Evolutionary conservation across 1,284 basidiomycete species (phyloP).

Genomic region (Athelia sp.): DNA sequence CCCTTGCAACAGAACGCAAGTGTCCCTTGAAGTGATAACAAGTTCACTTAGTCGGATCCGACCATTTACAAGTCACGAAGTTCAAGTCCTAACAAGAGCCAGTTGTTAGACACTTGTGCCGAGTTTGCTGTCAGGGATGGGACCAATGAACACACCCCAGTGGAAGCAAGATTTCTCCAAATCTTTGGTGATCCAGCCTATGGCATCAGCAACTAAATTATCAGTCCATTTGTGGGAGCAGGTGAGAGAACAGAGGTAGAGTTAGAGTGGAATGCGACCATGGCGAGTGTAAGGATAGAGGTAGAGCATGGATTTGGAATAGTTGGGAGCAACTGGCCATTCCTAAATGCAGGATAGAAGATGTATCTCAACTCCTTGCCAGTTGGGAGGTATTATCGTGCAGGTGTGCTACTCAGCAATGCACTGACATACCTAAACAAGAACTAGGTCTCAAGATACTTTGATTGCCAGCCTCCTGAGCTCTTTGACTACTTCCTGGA

Average conservation of each 20-base stretch:
- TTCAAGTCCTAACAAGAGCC: constrained; percentile 6
- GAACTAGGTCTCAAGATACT: constrained; percentile 17
- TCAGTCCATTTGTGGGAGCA: constrained; percentile 16
- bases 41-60: too few species aligned
- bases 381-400: constrained; percentile 17
- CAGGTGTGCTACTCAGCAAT: constrained; percentile 17
- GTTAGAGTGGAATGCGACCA: constrained; percentile 14
- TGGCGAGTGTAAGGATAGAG: constrained; percentile 18
- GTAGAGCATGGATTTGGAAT: constrained; percentile 21
- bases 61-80: too few species aligned
- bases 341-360: constrained; percentile 20
- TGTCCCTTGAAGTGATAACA: too few species aligned
- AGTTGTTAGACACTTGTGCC: constrained; percentile 4
- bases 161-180: constrained; percentile 11
- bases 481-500: constrained; percentile 14
- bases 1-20: too few species aligned
- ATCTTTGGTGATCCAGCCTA: constrained; percentile 25
- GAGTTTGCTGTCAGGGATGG: constrained; percentile 4
- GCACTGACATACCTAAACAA: constrained; percentile 14
- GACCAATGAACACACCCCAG: constrained; percentile 1
- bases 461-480: constrained; percentile 16
- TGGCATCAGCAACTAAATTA: constrained; percentile 14
- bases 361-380: constrained; percentile 14
- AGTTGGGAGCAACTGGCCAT: constrained; percentile 15
- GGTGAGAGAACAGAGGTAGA: constrained; percentile 14